Conservation (phyloP, 805 yeast species). For the Scheffersomyces ergatensis region DNA sequence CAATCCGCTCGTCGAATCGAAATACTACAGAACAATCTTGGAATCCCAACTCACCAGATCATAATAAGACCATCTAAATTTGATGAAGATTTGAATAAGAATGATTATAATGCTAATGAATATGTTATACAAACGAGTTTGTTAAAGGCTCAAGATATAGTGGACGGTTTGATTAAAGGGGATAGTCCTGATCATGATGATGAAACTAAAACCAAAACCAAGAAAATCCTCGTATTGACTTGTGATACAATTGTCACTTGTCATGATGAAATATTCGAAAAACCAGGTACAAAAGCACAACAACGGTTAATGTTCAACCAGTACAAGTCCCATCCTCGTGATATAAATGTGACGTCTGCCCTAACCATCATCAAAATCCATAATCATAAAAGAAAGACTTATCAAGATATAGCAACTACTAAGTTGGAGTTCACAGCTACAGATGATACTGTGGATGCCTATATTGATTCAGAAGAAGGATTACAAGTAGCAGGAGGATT, state of each 20-base stretch:
- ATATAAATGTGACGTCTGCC: slow-evolving; percentile 33
- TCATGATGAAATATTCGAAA: slow-evolving; percentile 66
- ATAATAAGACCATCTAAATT: slow-evolving; percentile 56
- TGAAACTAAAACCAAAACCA: slow-evolving; percentile 22
- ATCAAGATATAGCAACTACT: slow-evolving; percentile 26
- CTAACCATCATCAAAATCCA: slow-evolving; percentile 18
- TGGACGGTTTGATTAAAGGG: slow-evolving; percentile 32
- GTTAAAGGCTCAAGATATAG: slow-evolving; percentile 65
- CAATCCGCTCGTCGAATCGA: slow-evolving; percentile 79
- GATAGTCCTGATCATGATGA: slow-evolving; percentile 20
- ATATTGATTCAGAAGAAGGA: slow-evolving; percentile 74
- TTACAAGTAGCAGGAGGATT: slow-evolving; percentile 89
- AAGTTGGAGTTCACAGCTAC: slow-evolving; percentile 49
- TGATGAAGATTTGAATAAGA: slow-evolving; percentile 71
- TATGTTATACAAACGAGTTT: slow-evolving; percentile 73
- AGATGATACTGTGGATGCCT: slow-evolving; percentile 55
- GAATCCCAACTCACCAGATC: slow-evolving; percentile 43
- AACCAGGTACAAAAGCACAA: slow-evolving; percentile 49
- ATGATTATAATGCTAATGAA: slow-evolving; percentile 36
- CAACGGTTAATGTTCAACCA: slow-evolving; percentile 28
- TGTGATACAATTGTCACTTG: slow-evolving; percentile 80
- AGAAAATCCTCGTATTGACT: slow-evolving; percentile 37
- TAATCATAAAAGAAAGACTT: neutral
- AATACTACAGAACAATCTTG: slow-evolving; percentile 58
- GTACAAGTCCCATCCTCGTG: slow-evolving; percentile 16